A percentile compares a stretch with the other conserved stretches of the same genome.
Evolutionary conservation across 768 basidiomycete genomes (phyloP).

Genomic region (Tricholoma terreum): DNA sequence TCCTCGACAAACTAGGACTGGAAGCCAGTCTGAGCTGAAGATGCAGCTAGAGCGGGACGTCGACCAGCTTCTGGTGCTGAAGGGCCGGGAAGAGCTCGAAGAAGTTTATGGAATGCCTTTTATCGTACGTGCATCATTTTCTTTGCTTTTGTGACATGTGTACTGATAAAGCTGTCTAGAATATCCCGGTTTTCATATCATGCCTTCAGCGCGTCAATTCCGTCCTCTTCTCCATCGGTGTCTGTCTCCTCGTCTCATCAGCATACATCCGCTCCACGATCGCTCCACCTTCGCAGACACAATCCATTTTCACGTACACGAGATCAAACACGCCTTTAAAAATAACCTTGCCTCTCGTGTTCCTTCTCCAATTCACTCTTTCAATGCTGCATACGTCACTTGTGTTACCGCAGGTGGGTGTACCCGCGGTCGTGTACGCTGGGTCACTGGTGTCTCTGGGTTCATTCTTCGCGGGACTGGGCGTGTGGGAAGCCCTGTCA

Average conservation of each 20-base stretch:
- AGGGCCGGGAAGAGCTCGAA: slow-evolving; percentile 72
- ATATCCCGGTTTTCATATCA: slow-evolving; percentile 75
- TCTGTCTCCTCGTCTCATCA: slow-evolving; percentile 58
- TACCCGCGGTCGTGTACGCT: slow-evolving; percentile 74
- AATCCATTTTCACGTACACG: slow-evolving; percentile 7
- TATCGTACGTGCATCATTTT: slow-evolving; percentile 54
- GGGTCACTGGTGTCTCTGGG: slow-evolving; percentile 65
- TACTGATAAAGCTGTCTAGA: slow-evolving; percentile 33
- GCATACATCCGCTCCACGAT: slow-evolving; percentile 59
- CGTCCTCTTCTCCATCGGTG: slow-evolving; percentile 65
- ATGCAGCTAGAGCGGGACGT: slow-evolving; percentile 61
- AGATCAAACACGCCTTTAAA: slow-evolving; percentile 34
- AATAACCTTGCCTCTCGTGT: slow-evolving; percentile 41
- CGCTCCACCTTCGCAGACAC: slow-evolving; percentile 25
- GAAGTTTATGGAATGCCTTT: slow-evolving; percentile 77
- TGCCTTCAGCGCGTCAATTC: slow-evolving; percentile 76
- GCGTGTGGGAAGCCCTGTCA: slow-evolving; percentile 66
- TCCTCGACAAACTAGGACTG: slow-evolving; percentile 12
- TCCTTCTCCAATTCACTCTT: slow-evolving; percentile 51
- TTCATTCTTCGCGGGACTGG: slow-evolving; percentile 69
- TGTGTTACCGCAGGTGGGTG: slow-evolving; percentile 67
- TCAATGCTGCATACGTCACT: slow-evolving; percentile 63
- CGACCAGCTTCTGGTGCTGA: slow-evolving; percentile 59
- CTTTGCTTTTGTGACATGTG: slow-evolving; percentile 6
- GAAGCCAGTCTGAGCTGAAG: slow-evolving; percentile 6